phyloP scores from a whole-genome alignment of 768 basidiomycete genomes.

The Tulasnella sp. region DNA sequence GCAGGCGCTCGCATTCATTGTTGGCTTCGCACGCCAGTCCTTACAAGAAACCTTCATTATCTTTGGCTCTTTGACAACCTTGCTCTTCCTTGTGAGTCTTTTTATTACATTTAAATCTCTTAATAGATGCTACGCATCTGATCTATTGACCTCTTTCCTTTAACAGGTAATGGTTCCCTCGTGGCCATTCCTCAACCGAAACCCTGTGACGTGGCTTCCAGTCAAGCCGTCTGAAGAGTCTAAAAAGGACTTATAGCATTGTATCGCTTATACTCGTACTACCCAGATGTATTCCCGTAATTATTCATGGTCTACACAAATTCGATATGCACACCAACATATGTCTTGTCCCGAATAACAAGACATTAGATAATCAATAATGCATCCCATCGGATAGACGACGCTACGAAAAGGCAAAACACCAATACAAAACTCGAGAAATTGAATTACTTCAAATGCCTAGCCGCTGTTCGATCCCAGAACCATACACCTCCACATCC shows the following conservation, averaged over 20 bases:
- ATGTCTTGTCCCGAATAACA: no score
- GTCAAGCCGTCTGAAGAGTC: not conserved
- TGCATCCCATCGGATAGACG: no score
- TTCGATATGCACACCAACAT: no score
- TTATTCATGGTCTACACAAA: no score
- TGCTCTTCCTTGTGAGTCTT: conserved; percentile 3
- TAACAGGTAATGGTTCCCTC: conserved; percentile 7
- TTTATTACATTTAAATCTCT: not conserved
- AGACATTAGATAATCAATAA: no score
- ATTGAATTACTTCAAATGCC: not conserved
- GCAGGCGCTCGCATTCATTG: conserved; percentile 7
- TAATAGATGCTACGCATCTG: not conserved
- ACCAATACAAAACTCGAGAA: not conserved
- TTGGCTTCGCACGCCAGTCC: conserved; percentile 3
- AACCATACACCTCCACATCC: not conserved
- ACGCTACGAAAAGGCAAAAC: not conserved
- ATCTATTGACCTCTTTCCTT: not conserved
- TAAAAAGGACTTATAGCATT: conserved; percentile 3
- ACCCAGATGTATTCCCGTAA: no score
- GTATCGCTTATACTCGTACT: no score
- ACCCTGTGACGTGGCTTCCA: conserved; percentile 11
- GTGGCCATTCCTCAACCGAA: conserved; percentile 2
- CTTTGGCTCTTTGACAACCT: not conserved
- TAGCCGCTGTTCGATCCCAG: conserved; percentile 6
- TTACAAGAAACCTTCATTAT: conserved; percentile 1